Conservation (phyloP, 768 basidiomycete species). For the Mycena metata region DNA sequence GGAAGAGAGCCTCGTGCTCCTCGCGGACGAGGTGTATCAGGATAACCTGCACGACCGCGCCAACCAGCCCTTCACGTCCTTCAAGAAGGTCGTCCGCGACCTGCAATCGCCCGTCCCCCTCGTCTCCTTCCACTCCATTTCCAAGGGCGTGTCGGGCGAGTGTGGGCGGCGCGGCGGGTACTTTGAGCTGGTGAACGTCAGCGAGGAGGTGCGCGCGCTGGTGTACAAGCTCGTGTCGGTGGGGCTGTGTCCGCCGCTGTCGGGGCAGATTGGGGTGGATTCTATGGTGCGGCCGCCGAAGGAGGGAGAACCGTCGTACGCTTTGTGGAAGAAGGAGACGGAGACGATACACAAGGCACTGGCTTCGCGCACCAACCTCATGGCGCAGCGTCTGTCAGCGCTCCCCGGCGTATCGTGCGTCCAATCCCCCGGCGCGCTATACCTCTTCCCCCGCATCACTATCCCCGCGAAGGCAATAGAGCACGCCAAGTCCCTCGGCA, state of each 20-base stretch:
- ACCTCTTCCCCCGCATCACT: constrained; percentile 89
- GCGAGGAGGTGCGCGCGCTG: constrained; percentile 81
- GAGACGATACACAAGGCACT: constrained; percentile 82
- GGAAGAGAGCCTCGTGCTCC: constrained; percentile 85
- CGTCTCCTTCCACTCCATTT: constrained; percentile 97
- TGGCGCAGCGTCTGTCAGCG: constrained; percentile 84
- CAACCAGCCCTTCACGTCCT: constrained; percentile 87
- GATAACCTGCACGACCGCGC: constrained; percentile 74
- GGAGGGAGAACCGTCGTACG: constrained; percentile 80
- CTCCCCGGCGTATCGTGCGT: constrained; percentile 93
- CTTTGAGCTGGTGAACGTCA: constrained; percentile 91
- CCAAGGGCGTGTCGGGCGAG: constrained; percentile 56
- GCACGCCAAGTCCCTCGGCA: constrained; percentile 78
- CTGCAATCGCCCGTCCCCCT: constrained; percentile 83
- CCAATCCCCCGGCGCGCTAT: constrained; percentile 91
- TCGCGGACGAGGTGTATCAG: constrained; percentile 99
- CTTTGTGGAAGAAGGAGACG: constrained; percentile 88
- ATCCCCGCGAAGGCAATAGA: constrained; percentile 80
- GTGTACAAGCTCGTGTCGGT: constrained; percentile 98
- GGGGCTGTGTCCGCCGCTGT: constrained; percentile 88
- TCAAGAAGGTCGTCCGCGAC: constrained; percentile 87
- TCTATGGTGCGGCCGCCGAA: constrained; percentile 93
- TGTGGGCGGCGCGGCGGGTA: constrained; percentile 98
- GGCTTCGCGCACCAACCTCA: constrained; percentile 74
- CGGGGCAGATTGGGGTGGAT: constrained; percentile 95